These are phyloP conservation scores for Colletotrichum tamarilloi DNA, from an alignment of 2,329 filamentous ascomycete genomes.

Conservation along the genomic window DNA sequence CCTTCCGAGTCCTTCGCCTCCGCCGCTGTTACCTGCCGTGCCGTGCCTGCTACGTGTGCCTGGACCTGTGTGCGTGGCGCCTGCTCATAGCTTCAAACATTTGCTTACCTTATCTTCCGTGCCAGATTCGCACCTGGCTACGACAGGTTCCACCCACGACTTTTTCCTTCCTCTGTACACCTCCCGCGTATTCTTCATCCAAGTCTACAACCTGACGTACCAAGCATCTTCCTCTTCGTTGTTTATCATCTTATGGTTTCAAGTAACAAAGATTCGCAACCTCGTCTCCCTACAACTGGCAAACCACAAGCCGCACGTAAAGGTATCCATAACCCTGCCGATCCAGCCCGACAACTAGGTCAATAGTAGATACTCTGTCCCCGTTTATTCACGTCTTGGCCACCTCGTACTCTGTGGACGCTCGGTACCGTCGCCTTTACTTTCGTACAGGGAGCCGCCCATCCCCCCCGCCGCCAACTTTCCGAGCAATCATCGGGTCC, in stretches of 20 bases:
- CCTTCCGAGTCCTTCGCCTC: neutral
- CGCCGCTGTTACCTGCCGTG: neutral
- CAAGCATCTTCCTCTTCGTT: neutral
- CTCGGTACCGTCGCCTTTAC: neutral
- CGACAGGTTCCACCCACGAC: neutral
- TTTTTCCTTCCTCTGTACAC: neutral
- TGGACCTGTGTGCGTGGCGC: neutral
- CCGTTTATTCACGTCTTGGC: neutral
- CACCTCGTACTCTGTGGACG: neutral
- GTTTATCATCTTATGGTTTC: neutral
- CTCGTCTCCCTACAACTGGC: too few relatives aligned
- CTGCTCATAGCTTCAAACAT: neutral
- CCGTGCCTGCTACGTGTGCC: neutral
- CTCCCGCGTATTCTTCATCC: neutral
- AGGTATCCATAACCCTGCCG: neutral
- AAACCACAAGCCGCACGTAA: neutral
- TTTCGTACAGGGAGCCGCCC: constrained; percentile 1
- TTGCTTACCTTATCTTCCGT: neutral
- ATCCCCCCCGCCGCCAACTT: neutral
- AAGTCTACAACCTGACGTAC: neutral
- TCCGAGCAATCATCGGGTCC: neutral
- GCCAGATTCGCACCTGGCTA: neutral
- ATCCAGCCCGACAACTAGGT: neutral
- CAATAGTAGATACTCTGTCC: neutral
- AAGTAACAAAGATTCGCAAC: too few relatives aligned